These are phyloP conservation scores for Phaeomoniella chlamydospora DNA, from an alignment of 2,329 filamentous ascomycete genomes.

Conservation along the genomic window DNA sequence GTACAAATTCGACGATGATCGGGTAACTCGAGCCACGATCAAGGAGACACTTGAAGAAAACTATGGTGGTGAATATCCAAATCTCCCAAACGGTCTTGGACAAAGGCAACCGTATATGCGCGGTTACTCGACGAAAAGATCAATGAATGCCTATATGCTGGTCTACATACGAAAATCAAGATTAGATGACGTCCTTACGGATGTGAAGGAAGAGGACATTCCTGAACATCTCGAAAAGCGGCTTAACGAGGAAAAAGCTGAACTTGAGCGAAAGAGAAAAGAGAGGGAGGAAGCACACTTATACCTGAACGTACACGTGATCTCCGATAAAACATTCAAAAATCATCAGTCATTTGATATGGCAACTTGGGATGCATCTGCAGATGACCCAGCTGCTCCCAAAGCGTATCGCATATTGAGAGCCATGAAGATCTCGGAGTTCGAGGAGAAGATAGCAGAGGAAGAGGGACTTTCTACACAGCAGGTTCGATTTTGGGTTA, in stretches of 20 bases:
- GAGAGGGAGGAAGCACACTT: slow-evolving; percentile 91
- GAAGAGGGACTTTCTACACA: slow-evolving; percentile 55
- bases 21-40: slow-evolving; percentile 84
- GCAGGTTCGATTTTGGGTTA: slow-evolving; percentile 75
- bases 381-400: slow-evolving; percentile 54
- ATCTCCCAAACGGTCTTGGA: slow-evolving; percentile 39
- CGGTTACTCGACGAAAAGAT: slow-evolving; percentile 49
- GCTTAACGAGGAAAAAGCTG: slow-evolving; percentile 68
- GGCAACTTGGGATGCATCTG: slow-evolving; percentile 48
- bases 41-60: slow-evolving; percentile 93
- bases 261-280: slow-evolving; percentile 62
- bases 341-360: slow-evolving; percentile 76
- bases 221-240: slow-evolving; percentile 66
- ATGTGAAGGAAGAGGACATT: slow-evolving; percentile 62
- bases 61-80: slow-evolving; percentile 72
- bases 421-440: slow-evolving; percentile 60
- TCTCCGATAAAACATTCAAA: slow-evolving; percentile 69
- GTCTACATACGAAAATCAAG: slow-evolving; percentile 87
- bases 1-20: slow-evolving; percentile 95
- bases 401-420: slow-evolving; percentile 59
- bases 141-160: slow-evolving; percentile 93
- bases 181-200: slow-evolving; percentile 67
- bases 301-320: slow-evolving; percentile 71
- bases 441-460: slow-evolving; percentile 54
- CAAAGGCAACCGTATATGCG: slow-evolving; percentile 51